Percentiles rank a stretch among this genome's conserved stretches.
These are phyloP conservation scores for Penicillium sp. DNA, from an alignment of 2,329 filamentous ascomycete genomes.

Conservation along the genomic window DNA sequence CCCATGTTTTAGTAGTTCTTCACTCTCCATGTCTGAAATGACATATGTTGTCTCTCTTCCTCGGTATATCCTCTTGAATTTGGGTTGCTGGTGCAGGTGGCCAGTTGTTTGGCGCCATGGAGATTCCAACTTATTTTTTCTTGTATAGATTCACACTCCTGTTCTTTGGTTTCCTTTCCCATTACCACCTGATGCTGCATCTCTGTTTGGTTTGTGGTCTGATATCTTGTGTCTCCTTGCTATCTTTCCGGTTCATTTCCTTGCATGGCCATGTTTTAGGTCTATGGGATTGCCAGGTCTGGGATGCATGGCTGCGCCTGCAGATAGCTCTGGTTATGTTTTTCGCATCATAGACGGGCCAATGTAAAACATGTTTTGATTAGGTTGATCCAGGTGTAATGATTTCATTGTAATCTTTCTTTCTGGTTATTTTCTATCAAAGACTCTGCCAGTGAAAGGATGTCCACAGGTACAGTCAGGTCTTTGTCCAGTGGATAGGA, in stretches of 20 bases:
- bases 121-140: conserved; percentile 21
- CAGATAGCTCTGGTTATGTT: conserved; percentile 25
- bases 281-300: conserved; percentile 15
- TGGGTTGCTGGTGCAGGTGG: conserved; percentile 29
- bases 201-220: conserved; percentile 15
- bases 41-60: conserved; percentile 26
- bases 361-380: conserved; percentile 32
- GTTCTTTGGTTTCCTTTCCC: conserved; percentile 21
- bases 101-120: conserved; percentile 34
- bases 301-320: conserved; percentile 24
- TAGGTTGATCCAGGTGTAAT: neutral
- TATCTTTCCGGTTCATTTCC: conserved; percentile 18
- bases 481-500: neutral
- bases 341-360: conserved; percentile 34
- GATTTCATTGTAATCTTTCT: neutral
- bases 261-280: conserved; percentile 21
- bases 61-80: conserved; percentile 27
- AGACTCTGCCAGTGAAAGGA: neutral
- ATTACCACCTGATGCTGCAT: conserved; percentile 21
- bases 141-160: conserved; percentile 34
- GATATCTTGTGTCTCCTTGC: conserved; percentile 12
- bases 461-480: neutral
- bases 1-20: conserved; percentile 41
- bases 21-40: conserved; percentile 27
- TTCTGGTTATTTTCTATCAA: neutral